These are phyloP conservation scores for Xylariaceae sp. DNA, from an alignment of 2,329 filamentous ascomycete genomes.

Conservation along the genomic window DNA sequence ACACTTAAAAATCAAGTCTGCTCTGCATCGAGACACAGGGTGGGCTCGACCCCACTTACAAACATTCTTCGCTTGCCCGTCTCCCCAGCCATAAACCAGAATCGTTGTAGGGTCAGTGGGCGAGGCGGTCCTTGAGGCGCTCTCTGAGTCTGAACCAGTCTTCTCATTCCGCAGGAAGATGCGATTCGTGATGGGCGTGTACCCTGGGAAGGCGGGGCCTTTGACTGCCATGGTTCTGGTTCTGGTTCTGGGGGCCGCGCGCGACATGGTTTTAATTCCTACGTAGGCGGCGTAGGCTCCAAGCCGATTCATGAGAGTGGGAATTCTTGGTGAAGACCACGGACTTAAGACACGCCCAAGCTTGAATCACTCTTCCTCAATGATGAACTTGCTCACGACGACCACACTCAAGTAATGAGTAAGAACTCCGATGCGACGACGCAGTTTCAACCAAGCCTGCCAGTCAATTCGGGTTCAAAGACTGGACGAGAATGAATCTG, in stretches of 20 bases:
- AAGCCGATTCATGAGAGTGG: too few species aligned
- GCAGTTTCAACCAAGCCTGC: too few species aligned
- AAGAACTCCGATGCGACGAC: too few species aligned
- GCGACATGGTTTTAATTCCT: background rate
- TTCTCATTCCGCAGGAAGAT: conserved; percentile 41
- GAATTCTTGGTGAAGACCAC: background rate
- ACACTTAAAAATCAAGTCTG: background rate
- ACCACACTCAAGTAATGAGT: too few species aligned
- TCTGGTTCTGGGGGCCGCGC: background rate
- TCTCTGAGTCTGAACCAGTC: conserved; percentile 18
- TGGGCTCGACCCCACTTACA: conserved; percentile 30
- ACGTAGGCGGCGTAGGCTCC: background rate
- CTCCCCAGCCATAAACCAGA: conserved; percentile 54
- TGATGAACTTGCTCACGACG: too few species aligned
- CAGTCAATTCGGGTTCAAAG: too few species aligned
- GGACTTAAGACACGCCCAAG: background rate
- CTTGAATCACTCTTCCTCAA: too few species aligned
- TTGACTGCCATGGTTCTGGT: conserved; percentile 20
- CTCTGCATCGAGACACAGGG: background rate
- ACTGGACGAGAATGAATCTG: too few species aligned
- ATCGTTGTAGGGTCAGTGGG: conserved; percentile 38
- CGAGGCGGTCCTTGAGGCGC: conserved; percentile 2
- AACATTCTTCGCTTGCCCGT: conserved; percentile 49
- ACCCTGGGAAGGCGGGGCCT: conserved; percentile 37
- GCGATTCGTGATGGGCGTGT: conserved; percentile 43